These are phyloP conservation scores for Vachellia collinsii DNA, from an alignment of 306 rosid species.

Conservation along the genomic window DNA sequence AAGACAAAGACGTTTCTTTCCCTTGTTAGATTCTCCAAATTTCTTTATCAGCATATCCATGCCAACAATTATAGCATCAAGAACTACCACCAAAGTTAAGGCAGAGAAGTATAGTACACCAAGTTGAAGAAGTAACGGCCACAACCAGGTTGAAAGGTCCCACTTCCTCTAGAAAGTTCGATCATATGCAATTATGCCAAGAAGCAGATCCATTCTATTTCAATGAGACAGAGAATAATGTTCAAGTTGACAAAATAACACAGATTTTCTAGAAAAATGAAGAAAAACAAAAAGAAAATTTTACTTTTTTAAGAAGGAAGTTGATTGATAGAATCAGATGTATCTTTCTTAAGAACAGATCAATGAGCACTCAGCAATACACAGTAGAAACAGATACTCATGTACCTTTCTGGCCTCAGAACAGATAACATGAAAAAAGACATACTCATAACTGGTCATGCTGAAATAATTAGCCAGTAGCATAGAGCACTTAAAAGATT, in stretches of 20 bases:
- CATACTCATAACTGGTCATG: not conserved
- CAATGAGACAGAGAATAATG: constrained; percentile 1
- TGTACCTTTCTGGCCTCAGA: not conserved
- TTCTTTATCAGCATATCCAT: constrained; percentile 92
- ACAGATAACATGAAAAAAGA: constrained; percentile 16
- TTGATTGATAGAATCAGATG: constrained; percentile 8
- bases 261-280: constrained; percentile 9
- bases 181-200: constrained; percentile 3
- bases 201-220: constrained; percentile 1
- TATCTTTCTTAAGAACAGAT: not conserved
- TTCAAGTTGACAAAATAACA: constrained; percentile 9
- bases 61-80: constrained; percentile 89
- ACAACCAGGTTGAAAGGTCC: not conserved
- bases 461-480: constrained; percentile 2
- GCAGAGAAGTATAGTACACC: constrained; percentile 31
- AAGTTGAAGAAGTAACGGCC: constrained; percentile 4
- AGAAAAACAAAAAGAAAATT: not conserved
- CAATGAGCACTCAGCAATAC: constrained; percentile 17
- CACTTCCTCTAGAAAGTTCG: constrained; percentile 30
- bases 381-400: not conserved
- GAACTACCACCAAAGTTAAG: constrained; percentile 82
- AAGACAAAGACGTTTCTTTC: constrained; percentile 81
- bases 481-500: not conserved
- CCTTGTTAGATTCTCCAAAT: constrained; percentile 70
- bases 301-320: not conserved